Evolutionary conservation across 495 filamentous ascomycete species (phyloP).

Genomic region (Penicillium crystallinum): DNA sequence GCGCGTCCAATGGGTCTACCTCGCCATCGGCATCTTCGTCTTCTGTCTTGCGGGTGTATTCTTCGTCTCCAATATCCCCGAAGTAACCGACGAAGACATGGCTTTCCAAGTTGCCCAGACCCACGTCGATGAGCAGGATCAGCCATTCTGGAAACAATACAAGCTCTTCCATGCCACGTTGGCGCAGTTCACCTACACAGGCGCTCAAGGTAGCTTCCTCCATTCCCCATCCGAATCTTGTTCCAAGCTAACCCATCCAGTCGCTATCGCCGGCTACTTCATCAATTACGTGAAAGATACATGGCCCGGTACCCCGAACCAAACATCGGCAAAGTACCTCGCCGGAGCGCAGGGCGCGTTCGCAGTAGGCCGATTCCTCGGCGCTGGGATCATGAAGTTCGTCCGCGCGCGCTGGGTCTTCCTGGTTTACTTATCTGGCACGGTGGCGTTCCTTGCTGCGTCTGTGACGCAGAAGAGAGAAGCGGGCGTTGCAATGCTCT

Average conservation of each 20-base stretch:
- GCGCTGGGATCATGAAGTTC: conserved; percentile 48
- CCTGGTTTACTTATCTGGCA: conserved; percentile 33
- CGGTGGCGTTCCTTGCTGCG: conserved; percentile 38
- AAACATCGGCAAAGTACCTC: conserved; percentile 48
- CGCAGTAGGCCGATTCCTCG: conserved; percentile 50
- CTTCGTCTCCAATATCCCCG: conserved; percentile 45
- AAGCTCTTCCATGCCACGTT: conserved; percentile 58
- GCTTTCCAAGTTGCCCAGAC: conserved; percentile 44
- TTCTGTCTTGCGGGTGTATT: conserved; percentile 52
- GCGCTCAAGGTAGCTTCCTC: conserved; percentile 47
- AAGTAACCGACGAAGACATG: conserved; percentile 56
- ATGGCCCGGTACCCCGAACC: conserved; percentile 28
- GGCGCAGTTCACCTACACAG: conserved; percentile 71
- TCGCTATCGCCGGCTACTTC: conserved; percentile 65
- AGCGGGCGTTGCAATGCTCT: conserved; percentile 49
- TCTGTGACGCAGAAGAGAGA: conserved; percentile 31
- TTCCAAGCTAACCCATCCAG: conserved; percentile 17
- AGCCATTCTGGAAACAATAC: conserved; percentile 45
- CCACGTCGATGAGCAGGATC: conserved; percentile 38
- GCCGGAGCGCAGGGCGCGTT: conserved; percentile 54
- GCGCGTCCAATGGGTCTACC: conserved; percentile 71
- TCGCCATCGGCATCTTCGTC: conserved; percentile 67
- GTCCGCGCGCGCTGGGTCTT: conserved; percentile 49
- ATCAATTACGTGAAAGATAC: conserved; percentile 50
- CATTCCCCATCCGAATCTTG: background rate